Evolutionary conservation across 2,329 filamentous ascomycete genomes (phyloP), one percentile per base, ranked within the genome.

Genomic region (Pezicula radicicola): DNA sequence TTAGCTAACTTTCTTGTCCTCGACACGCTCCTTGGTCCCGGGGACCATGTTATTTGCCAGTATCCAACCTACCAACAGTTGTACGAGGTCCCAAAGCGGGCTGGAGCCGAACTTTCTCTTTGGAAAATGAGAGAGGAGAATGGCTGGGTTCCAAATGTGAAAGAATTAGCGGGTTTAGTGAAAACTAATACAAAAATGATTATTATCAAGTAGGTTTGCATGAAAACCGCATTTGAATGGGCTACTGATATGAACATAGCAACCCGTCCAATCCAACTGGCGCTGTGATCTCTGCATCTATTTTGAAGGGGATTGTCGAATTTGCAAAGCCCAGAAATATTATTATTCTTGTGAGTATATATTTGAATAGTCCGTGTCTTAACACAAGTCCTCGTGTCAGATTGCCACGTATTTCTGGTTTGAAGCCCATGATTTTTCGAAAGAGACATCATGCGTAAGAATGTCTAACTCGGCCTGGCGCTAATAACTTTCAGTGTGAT

Each of bases 11-110:
- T 91, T 60, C 72, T 94, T 15, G 72, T 85, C 3, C 79, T 94
- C 8, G 92, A 92, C 67, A 76, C 85, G 1, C 74, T 94, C 6
- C 66, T 94, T 2, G 81, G 82, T 0, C 81, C 84, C 0, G 88
- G 85, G 1, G 89, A 96, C 64, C 91, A 96, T 75, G 87, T 93
- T 45, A 80, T 96, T 53, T 94, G 89, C 63, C 87, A 94, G 52
- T 89, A 91, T 65, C 91, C 91, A 12, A 92, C 89, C 1, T 95
- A 94, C 63, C 89, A 94, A 67, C 89, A 94, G 62, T 77, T 96
- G 2, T 94, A 93, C 64, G 75, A 83, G 9, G 81, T 95, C 1
- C 89, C 91, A 0, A 76, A 78, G 58, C 87, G 84, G 35, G 71
- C 95, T 4, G 90, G 91, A 0, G 89, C 89, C 1, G 81, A 89